Percentiles rank a stretch among this genome's conserved stretches.
Evolutionary conservation across 192 early-diverging fungal genomes (phyloP).

Genomic region (Coemansia asiatica): DNA sequence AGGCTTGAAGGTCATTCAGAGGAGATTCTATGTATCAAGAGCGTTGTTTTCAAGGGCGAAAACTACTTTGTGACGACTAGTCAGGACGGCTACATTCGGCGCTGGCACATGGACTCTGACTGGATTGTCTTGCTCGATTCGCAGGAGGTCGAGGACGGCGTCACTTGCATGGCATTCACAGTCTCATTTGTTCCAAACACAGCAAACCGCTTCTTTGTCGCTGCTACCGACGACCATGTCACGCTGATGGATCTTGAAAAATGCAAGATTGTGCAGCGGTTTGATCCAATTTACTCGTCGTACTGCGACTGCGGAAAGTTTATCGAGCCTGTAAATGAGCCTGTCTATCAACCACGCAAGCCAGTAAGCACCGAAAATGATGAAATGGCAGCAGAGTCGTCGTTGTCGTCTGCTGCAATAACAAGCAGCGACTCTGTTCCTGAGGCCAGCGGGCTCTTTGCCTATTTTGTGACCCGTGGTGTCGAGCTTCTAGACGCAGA

Average conservation of each 20-base stretch:
- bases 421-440: background rate
- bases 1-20: constrained; percentile 82
- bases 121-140: constrained; percentile 71
- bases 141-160: constrained; percentile 73
- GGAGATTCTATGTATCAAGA: constrained; percentile 83
- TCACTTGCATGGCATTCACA: constrained; percentile 96
- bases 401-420: constrained; percentile 5
- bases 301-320: constrained; percentile 97
- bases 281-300: constrained; percentile 76
- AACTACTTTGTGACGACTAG: constrained; percentile 87
- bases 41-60: constrained; percentile 71
- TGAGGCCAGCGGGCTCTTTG: constrained; percentile 50
- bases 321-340: constrained; percentile 68
- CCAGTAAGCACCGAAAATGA: constrained; percentile 46
- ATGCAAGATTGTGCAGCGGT: constrained; percentile 58
- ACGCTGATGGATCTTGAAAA: constrained; percentile 89
- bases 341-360: constrained; percentile 38
- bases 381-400: constrained; percentile 12
- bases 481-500: constrained; percentile 87
- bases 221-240: constrained; percentile 84
- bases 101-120: constrained; percentile 81
- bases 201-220: constrained; percentile 91
- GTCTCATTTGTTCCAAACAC: constrained; percentile 91
- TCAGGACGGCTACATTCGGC: constrained; percentile 92
- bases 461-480: constrained; percentile 85